Base-by-base conservation (phyloP, 2,329 filamentous ascomycete genomes). In the Nothophoma quercina region DNA sequence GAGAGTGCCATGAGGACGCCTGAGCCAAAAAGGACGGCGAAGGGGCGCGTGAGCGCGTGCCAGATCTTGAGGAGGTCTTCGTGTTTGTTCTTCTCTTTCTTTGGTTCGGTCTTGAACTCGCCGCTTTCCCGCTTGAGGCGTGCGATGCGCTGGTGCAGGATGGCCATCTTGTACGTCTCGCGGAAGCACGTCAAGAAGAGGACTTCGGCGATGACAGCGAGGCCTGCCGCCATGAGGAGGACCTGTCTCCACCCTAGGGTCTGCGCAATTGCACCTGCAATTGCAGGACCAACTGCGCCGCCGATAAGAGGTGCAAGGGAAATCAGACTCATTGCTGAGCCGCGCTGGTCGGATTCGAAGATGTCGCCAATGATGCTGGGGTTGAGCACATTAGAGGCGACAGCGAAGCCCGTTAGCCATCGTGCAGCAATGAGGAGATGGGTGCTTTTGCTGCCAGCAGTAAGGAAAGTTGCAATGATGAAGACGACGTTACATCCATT, bases 311-410 rank as follows among this genome's bases (percentile, higher is more conserved):
- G 84, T 2, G 84, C 82, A 2, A 87, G 70, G 67, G 81, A 81
- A 38, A 86, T 74, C 35, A 83, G 52, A 61, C 80, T 83, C 79
- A 88, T 83, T 7, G 85, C 80, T 0, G 78, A 78, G 19, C 85
- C 85, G 13, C 85, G 76, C 65, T 83, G 74, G 48, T 87, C 85
- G 1, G 79, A 74, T 2, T 74, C 69, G 63, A 87, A 87, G 57
- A 88, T 81, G 65, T 88, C 86, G 19, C 85, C 85, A 15, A 88
- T 79, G 44, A 88, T 84, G 19, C 85, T 83, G 0, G 85, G 85
- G 56, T 82, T 85, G 15, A 88, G 75, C 7, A 87, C 85, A 57
- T 86, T 78, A 4, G 75, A 74, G 16, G 77, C 73, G 5, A 80
- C 78, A 33, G 75, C 71, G 25, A 76, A 59, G 32, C 76, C 76